phyloP scores from a whole-genome alignment of 805 yeast genomes.

The Ogataea siamensis region DNA sequence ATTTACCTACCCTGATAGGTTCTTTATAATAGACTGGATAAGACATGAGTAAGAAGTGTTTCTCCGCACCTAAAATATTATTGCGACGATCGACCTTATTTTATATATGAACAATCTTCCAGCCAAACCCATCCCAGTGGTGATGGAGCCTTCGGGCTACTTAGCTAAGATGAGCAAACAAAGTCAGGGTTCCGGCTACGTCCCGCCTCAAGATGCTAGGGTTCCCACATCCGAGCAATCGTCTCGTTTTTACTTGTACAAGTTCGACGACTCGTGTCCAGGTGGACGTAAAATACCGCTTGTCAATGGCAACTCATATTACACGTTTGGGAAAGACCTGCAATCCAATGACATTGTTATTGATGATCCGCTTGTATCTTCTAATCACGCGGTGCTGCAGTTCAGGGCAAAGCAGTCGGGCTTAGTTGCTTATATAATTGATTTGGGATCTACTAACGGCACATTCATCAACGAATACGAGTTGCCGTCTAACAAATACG shows the following conservation, averaged over 20 bases:
- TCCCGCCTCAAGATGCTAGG: constrained; percentile 22
- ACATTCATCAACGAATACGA: constrained; percentile 30
- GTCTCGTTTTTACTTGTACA: constrained; percentile 19
- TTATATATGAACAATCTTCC: constrained; percentile 6
- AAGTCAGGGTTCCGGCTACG: constrained; percentile 5
- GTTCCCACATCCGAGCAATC: constrained; percentile 15
- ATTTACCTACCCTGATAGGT: constrained; percentile 57
- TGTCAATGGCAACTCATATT: constrained; percentile 25
- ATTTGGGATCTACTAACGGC: constrained; percentile 32
- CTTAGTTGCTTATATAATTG: constrained; percentile 25
- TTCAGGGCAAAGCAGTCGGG: constrained; percentile 17
- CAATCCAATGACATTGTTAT: constrained; percentile 22
- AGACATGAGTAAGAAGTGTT: constrained; percentile 18
- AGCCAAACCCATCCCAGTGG: constrained; percentile 18
- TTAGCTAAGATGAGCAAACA: constrained; percentile 8
- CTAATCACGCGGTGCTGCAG: constrained; percentile 32
- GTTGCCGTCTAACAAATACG: constrained; percentile 26
- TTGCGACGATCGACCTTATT: constrained; percentile 9
- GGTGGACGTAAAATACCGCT: constrained; percentile 20
- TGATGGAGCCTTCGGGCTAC: constrained; percentile 24
- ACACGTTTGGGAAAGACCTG: constrained; percentile 27
- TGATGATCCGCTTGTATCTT: constrained; percentile 23
- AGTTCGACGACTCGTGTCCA: constrained; percentile 15
- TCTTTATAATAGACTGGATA: constrained; percentile 59
- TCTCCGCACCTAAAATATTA: constrained; percentile 9